Evolutionary conservation across 1,139 yeast genomes (phyloP).

Genomic region (Magnusiomyces fungicola): DNA sequence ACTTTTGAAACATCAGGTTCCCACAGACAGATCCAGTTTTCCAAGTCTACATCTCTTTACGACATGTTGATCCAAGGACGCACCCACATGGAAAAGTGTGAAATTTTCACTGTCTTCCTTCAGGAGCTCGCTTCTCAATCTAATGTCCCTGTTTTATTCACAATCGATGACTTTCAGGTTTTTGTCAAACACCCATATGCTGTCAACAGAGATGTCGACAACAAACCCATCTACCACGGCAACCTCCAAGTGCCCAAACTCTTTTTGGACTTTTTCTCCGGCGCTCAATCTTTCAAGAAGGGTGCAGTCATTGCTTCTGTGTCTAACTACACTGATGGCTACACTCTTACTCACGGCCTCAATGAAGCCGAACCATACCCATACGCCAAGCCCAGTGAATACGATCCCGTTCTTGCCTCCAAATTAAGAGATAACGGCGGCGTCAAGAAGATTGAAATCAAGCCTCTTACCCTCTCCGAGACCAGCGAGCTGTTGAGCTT

Average conservation of each 20-base stretch:
- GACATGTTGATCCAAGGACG: slow-evolving; percentile 37
- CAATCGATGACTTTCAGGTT: slow-evolving; percentile 72
- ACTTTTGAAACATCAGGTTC: slow-evolving; percentile 12
- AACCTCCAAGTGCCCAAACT: slow-evolving; percentile 63
- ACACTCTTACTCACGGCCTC: slow-evolving; percentile 57
- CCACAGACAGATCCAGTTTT: slow-evolving; percentile 27
- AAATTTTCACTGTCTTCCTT: slow-evolving; percentile 46
- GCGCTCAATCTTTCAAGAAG: slow-evolving; percentile 42
- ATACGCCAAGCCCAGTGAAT: slow-evolving; percentile 45
- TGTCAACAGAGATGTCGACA: slow-evolving; percentile 52
- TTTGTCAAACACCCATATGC: slow-evolving; percentile 51
- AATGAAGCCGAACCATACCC: slow-evolving; percentile 48
- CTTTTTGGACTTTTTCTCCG: slow-evolving; percentile 50
- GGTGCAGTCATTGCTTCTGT: slow-evolving; percentile 69
- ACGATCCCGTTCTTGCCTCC: slow-evolving; percentile 50
- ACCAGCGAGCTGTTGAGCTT: slow-evolving; percentile 47
- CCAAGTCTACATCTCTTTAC: slow-evolving; percentile 38
- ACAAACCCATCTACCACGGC: slow-evolving; percentile 51
- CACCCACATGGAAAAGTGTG: slow-evolving; percentile 33
- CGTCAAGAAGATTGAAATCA: slow-evolving; percentile 43
- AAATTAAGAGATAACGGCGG: slow-evolving; percentile 37
- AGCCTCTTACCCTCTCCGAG: slow-evolving; percentile 49
- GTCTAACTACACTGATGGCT: slow-evolving; percentile 40
- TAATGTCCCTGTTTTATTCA: slow-evolving; percentile 52
- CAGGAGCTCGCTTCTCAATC: slow-evolving; percentile 45